Base-by-base conservation (phyloP, 2,329 filamentous ascomycete species). In the Aspergillus sp. region DNA sequence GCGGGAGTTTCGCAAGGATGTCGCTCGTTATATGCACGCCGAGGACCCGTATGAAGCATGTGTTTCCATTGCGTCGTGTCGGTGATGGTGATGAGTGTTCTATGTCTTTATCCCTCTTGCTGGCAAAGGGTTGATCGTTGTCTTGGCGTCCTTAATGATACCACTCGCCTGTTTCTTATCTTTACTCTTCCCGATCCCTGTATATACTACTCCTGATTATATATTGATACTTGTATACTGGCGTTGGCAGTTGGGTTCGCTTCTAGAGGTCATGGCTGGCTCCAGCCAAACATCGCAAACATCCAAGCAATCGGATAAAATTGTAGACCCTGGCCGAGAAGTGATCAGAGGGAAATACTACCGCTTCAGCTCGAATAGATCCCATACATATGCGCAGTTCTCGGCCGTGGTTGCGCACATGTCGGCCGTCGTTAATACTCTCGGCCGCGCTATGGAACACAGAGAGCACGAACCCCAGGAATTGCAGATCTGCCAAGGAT, bases 31-130 rank as follows among this genome's bases (percentile, higher is more conserved):
- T 11, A 61, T 63, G 58, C 35, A 46, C 5, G 56, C 59, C 17
- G 43, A 61, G 44, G 40, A 40, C 21, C 62, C 58, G 8, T 59
- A 55, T n/a, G 56, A 63, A 23, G 60, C 58, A 21, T 64, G 62
- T 46, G 43, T 51, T 45, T 31, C 51, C 11, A 51, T 58, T n/a
- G 37, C 46, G 6, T 45, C 46, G 25, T 58, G 56, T 43, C n/a
- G 6, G 11, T 58, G 48, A 52, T 9, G 6, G 11, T 58, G 48
- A 52, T 15, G 4, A 21, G 21, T 8, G 12, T n/a, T 31, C 9
- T 25, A 25, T 25, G 6, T 12, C 8, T 15, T 31, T 21, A 8
- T 23, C 35, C 35, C 35, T 37, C n/a, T 37, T 48, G 45, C 45
- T 48, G 45, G 45, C 45, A 25, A 48, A 25, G 27, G 23, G 23